Base-by-base conservation (phyloP, 306 rosid genomes). In the Cucurbita pepo region DNA sequence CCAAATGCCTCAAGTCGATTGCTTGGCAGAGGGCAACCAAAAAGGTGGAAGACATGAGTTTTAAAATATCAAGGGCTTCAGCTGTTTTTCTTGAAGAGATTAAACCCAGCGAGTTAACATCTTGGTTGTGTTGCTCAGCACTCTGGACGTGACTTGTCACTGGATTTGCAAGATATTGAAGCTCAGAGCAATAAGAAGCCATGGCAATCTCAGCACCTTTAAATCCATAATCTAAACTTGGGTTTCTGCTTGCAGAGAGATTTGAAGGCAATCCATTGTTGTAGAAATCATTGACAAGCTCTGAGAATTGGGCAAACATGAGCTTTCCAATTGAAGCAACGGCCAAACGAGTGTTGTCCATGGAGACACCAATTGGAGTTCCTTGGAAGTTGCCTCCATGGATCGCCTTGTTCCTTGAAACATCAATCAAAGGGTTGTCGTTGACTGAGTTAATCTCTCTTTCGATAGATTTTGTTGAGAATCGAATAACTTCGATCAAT, bases 311-410 rank as follows among this genome's bases (percentile, higher is more conserved):
- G 1, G 30, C 30, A 25, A 25, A 25, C 30, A 25, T 69, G 83
- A 92, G 97, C 72, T 92, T 92, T 1, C 97, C 97, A 41, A 90
- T 90, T 5, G 96, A 79, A 6, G 95, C 97, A 56, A 90, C 30
- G 21, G 96, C 97, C 79, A 92, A 76, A 62, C 97, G 95, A 0
- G 96, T 90, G 41, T 90, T 92, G 57, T 92, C 97, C 97, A 92
- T 92, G 10, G 97, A 92, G 4, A 92, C 97, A 12, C 97, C 97
- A 64, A 92, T 92, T 0, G 97, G 97, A 0, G 97, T 92, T 30
- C 97, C 97, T 44, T 92, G 97, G 59, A 92, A 92, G 75, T 92
- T 92, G 21, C 97, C 97, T 38, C 97, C 97, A 60, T 90, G 96
- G 19, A 92, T 95, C n/a, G 97, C 97, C 85, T 81, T 86, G 82